Conservation (phyloP, 352 stramenopile species). For the Globisporangium lucens region DNA sequence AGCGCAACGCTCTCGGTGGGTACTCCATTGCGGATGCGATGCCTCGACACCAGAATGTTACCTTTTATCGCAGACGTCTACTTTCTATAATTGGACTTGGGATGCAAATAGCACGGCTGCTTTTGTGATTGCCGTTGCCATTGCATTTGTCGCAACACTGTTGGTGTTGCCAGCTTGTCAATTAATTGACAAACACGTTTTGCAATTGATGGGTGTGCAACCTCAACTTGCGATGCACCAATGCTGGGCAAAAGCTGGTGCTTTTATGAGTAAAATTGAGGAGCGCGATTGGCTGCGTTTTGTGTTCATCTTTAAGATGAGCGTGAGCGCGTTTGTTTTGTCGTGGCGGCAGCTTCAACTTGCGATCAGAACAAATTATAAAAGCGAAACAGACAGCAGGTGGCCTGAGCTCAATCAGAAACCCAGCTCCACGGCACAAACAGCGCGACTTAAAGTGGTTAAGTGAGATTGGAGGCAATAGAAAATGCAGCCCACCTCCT, state of each 20-base stretch:
- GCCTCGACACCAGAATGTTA: background rate
- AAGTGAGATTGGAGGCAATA: too few species aligned
- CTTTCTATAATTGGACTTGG: background rate
- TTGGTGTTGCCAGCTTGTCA: background rate
- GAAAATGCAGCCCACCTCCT: too few species aligned
- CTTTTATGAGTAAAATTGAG: background rate
- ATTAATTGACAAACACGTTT: background rate
- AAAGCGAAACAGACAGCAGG: background rate
- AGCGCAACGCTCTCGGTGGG: background rate
- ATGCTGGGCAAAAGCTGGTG: background rate
- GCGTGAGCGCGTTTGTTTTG: too few species aligned
- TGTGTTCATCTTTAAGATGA: background rate
- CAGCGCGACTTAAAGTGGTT: too few species aligned
- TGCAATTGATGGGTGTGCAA: background rate
- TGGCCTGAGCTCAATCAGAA: background rate
- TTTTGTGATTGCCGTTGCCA: background rate
- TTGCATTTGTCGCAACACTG: too few species aligned
- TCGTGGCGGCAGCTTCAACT: background rate
- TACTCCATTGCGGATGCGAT: constrained; percentile 1
- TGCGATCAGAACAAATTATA: background rate
- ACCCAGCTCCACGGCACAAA: too few species aligned
- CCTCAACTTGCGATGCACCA: constrained; percentile 9
- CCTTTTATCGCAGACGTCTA: background rate
- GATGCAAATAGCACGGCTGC: background rate
- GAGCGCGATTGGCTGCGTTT: background rate